Evolutionary conservation across 2,329 filamentous ascomycete species (phyloP), one percentile per base, ranked within the genome.

Genomic region (Nemania sp.): DNA sequence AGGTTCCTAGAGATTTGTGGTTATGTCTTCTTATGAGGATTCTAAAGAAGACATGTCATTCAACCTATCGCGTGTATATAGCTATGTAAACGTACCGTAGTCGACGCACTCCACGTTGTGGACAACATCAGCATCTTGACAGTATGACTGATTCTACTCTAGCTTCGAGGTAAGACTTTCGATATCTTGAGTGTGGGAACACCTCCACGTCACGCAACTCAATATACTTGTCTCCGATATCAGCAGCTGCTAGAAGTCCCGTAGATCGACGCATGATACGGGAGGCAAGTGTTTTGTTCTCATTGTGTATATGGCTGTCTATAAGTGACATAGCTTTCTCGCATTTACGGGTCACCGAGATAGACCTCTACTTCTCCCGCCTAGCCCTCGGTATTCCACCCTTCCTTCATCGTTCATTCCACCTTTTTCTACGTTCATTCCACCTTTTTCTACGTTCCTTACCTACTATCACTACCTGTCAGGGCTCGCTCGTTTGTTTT

Each of bases 201-300:
- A 54, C 51, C 35, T 57, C 46, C 17, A 47, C 1, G 54, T 64
- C 56, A 58, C 58, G 58, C 58, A 34, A 53, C 21, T 15, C 12
- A 40, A 42, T 25, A 21, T 50, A 11, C 46, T 25, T 34, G 20
- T 40, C 12, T 48, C 47, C 17, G n/a, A 52, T 34, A 43, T 15
- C 29, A 13, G 35, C 18, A 32, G 43, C 40, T 49, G 11, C 10
- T 21, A 7, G n/a, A 17, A 45, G 57, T 55, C 42, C 15, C 21
- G 46, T 43, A 35, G n/a, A 48, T 54, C 50, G 40, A 54, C 52
- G 12, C 25, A 17, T 45, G 5, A 3, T 40, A 13, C n/a, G 47
- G 13, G 13, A 58, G 37, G 45, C 51, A 15, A 35, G 43, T 65
- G 49, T 63, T 54, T 60, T 29, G 40, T 35, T 37, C 18, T 13